Evolutionary conservation across 805 yeast genomes (phyloP), one percentile per base, ranked within the genome.

Genomic region (Cyberlindnera amylophila): DNA sequence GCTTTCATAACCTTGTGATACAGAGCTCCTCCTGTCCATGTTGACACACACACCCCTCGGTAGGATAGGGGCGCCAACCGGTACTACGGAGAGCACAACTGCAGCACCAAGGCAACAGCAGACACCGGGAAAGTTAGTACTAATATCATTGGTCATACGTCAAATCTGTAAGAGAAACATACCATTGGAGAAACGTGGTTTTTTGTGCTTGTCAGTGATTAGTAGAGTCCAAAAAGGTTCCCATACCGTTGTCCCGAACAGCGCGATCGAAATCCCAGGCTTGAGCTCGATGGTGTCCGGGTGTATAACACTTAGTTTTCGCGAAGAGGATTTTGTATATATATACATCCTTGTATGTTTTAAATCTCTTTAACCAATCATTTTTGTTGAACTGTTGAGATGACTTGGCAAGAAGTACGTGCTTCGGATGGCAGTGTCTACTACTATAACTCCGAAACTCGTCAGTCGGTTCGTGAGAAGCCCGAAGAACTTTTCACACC

Each of bases 381-480:
- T 27, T 13, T 11, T 12, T n/a, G n/a, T n/a, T n/a, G n/a, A n/a
- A n/a, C 30, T 27, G 14, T 11, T 17, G 23, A 35, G 26, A 47
- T 41, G 52, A 33, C 38, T 32, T 89, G 96, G 96, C 77, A 75
- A 54, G 77, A 77, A 46, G 72, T 77, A 11, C 66, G 66, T 30
- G 86, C 83, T 52, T 7, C 15, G 11, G 77, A 75, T 11, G 77
- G 77, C 39, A 93, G 95, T 0, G 69, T 69, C 1, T 90, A 89
- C 63, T 89, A 83, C 62, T 86, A 79, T 60, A 79, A 89, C 49
- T 40, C 74, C 0, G 70, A 58, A 21, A 82, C 91, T 0, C 74
- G 78, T 37, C 78, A 79, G 50, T 79, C 96, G 0, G 77, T 81
- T 38, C 88, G 96, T 96, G 86, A 84, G 19, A 78, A 79, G 49